These are phyloP conservation scores for Cadophora gregata DNA, from an alignment of 2,329 filamentous ascomycete genomes.

Conservation along the genomic window DNA sequence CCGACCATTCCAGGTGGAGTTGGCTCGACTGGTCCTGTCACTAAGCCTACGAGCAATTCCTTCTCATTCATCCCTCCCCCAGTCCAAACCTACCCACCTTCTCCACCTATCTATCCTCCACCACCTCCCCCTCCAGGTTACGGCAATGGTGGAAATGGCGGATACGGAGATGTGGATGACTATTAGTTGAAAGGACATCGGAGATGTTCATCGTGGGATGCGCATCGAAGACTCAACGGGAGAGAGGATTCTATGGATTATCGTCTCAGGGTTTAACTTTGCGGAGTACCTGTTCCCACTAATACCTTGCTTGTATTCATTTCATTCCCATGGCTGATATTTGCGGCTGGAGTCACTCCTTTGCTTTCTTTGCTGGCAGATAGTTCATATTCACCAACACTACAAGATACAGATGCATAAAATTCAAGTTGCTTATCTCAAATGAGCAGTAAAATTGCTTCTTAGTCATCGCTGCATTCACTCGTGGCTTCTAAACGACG, in stretches of 20 bases:
- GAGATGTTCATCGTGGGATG: background rate
- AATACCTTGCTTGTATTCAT: background rate
- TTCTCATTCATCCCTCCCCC: conserved; percentile 5
- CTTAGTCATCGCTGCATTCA: too few relatives aligned
- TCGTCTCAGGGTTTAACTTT: background rate
- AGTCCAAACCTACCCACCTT: conserved; percentile 13
- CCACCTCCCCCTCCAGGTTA: conserved; percentile 2
- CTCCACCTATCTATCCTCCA: conserved; percentile 2
- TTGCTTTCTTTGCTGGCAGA: conserved; percentile 4
- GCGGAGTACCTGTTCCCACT: background rate
- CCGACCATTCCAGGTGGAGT: conserved; percentile 12
- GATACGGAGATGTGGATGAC: background rate
- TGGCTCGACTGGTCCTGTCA: background rate
- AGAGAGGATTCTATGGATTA: background rate
- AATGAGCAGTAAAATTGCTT: background rate
- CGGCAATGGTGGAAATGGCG: background rate
- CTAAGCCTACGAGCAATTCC: background rate
- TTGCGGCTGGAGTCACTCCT: background rate
- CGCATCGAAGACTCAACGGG: background rate
- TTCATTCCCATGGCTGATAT: background rate
- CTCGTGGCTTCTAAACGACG: too few relatives aligned
- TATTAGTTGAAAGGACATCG: background rate
- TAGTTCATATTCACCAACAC: conserved; percentile 8
- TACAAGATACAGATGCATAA: background rate
- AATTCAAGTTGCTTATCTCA: background rate